Conservation (phyloP, 768 basidiomycete genomes). For the Mycena leptocephala region DNA sequence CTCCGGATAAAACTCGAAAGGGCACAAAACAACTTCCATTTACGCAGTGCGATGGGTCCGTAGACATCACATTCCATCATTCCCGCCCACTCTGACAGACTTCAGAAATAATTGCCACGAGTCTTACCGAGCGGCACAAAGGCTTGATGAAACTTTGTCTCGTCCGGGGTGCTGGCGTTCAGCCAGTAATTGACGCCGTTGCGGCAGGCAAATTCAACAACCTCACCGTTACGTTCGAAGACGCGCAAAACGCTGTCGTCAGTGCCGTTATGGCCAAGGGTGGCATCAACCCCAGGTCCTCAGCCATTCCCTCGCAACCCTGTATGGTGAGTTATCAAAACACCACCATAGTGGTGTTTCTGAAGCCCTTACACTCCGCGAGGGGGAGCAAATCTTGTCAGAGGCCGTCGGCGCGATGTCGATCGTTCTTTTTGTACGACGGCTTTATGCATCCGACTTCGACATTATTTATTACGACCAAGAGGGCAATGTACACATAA, state of each 20-base stretch:
- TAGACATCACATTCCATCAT: conserved; percentile 4
- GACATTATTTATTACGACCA: not conserved
- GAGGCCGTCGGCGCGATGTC: not conserved
- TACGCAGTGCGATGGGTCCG: not conserved
- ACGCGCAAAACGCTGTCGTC: not conserved
- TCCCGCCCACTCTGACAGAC: not conserved
- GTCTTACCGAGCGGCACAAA: not conserved
- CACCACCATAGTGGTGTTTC: conserved; percentile 8
- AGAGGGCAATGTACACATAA: too few relatives aligned
- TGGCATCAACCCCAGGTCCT: not conserved
- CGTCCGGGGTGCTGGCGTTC: not conserved
- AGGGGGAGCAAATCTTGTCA: not conserved
- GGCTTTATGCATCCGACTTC: not conserved
- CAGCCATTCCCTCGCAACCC: not conserved
- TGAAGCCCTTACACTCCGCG: not conserved
- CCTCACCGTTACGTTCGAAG: not conserved
- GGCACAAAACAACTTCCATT: not conserved
- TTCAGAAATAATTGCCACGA: not conserved
- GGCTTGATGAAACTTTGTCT: not conserved
- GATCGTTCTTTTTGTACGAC: conserved; percentile 2
- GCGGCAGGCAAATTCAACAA: not conserved
- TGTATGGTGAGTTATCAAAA: not conserved
- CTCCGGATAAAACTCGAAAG: not conserved
- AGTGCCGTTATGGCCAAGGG: not conserved
- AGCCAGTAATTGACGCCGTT: conserved; percentile 3